Percentiles rank a stretch among this genome's conserved stretches.
These are phyloP conservation scores for Ascochyta koolunga DNA, from an alignment of 2,329 filamentous ascomycete species.

Conservation along the genomic window DNA sequence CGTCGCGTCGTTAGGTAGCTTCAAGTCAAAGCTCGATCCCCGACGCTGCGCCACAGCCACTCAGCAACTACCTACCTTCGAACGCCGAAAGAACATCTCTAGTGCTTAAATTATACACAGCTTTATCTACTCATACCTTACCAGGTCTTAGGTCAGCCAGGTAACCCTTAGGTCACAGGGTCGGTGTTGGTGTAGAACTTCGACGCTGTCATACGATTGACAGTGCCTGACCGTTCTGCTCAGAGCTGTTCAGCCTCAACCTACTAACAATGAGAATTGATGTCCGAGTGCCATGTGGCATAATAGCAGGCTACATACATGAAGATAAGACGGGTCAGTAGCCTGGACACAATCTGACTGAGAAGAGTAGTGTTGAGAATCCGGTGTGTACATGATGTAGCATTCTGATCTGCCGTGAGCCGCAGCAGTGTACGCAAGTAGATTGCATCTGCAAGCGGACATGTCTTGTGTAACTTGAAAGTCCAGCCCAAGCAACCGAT, in stretches of 20 bases:
- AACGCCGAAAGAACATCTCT: neutral
- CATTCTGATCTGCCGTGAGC: neutral
- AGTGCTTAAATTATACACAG: neutral
- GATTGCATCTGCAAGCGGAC: constrained; percentile 4
- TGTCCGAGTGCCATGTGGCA: neutral
- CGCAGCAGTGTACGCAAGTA: constrained; percentile 1
- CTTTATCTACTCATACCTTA: neutral
- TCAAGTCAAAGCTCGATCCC: neutral
- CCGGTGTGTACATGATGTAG: neutral
- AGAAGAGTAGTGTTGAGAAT: neutral
- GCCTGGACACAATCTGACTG: constrained; percentile 3
- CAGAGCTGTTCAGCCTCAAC: neutral
- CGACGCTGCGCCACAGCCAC: constrained; percentile 1
- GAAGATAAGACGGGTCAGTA: neutral
- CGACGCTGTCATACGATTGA: neutral
- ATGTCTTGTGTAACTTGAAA: constrained; percentile 1
- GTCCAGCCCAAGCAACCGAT: neutral
- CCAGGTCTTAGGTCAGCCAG: neutral
- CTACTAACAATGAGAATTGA: neutral
- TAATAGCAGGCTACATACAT: neutral
- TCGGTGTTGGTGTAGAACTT: neutral
- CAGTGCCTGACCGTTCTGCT: neutral
- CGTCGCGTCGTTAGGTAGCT: neutral
- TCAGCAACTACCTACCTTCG: neutral
- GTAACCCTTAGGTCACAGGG: neutral